Percentiles rank a stretch among this genome's conserved stretches.
Evolutionary conservation across 768 basidiomycete species (phyloP).

Genomic region (Tephrocybe sp.): DNA sequence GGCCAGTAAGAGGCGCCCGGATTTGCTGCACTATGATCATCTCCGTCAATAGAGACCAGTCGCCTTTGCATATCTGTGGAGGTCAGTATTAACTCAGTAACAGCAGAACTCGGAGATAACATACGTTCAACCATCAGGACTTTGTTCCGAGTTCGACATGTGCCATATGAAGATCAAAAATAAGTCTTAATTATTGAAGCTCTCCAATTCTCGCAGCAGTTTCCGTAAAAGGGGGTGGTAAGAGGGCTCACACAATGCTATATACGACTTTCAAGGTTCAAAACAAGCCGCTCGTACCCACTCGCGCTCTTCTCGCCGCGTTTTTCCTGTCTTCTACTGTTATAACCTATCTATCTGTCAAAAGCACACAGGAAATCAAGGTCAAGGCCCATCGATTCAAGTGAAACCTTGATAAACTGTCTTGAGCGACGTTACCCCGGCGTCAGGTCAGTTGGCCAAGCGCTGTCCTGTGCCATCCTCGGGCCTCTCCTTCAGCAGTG

Average conservation of each 20-base stretch:
- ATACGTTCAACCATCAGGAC: neutral
- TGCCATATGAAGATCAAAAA: neutral
- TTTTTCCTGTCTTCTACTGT: neutral
- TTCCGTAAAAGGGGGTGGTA: neutral
- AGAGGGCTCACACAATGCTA: neutral
- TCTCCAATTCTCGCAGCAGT: no score
- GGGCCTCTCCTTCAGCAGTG: no score
- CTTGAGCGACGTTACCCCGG: neutral
- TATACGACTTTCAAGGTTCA: no score
- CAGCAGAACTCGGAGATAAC: neutral
- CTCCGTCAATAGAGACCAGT: no score
- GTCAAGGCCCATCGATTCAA: neutral
- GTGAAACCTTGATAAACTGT: neutral
- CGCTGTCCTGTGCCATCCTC: no score
- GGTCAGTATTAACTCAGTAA: neutral
- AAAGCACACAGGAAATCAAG: neutral
- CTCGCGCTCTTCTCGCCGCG: neutral
- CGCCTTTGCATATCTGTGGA: no score
- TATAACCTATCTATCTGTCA: neutral
- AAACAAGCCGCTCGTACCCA: neutral
- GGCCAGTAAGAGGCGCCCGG: no score
- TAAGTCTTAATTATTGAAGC: neutral
- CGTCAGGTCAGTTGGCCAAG: neutral
- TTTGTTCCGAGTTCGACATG: neutral
- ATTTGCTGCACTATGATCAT: no score